Evolutionary conservation across 2,329 filamentous ascomycete genomes (phyloP).

Genomic region (Trichophaea hybrida): DNA sequence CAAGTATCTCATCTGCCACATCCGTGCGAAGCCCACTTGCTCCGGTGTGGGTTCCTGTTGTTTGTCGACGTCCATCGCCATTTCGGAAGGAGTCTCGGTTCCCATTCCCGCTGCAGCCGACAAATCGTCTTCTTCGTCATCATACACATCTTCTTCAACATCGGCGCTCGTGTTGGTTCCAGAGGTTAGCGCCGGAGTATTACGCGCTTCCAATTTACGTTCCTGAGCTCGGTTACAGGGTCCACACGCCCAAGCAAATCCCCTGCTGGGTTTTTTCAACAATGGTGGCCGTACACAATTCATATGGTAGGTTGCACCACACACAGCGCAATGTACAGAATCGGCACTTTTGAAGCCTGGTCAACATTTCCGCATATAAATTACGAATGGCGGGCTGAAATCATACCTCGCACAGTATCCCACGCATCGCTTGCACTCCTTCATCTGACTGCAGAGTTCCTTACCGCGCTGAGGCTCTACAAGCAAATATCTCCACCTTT

Average conservation of each 20-base stretch:
- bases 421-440: slow-evolving; percentile 84
- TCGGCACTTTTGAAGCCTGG: slow-evolving; percentile 48
- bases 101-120: slow-evolving; percentile 18
- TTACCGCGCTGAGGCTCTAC: slow-evolving; percentile 89
- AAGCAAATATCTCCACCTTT: slow-evolving; percentile 91
- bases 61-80: slow-evolving; percentile 9
- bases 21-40: slow-evolving; percentile 78
- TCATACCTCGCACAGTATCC: slow-evolving; percentile 80
- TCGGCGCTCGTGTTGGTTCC: slow-evolving; percentile 44
- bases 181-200: slow-evolving; percentile 55
- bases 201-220: slow-evolving; percentile 74
- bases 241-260: slow-evolving; percentile 95
- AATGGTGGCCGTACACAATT: slow-evolving; percentile 85
- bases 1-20: slow-evolving; percentile 93
- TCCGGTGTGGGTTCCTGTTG: slow-evolving; percentile 49
- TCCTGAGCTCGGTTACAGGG: slow-evolving; percentile 94
- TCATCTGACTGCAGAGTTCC: slow-evolving; percentile 88
- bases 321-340: slow-evolving; percentile 94
- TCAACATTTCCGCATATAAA: slow-evolving; percentile 17
- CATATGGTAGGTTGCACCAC: slow-evolving; percentile 94
- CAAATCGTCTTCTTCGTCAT: slow-evolving; percentile 46
- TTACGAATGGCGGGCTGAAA: not conserved
- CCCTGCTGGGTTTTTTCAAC: slow-evolving; percentile 88
- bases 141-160: slow-evolving; percentile 46
- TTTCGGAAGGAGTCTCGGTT: slow-evolving; percentile 23